A percentile compares a stretch with the other conserved stretches of the same genome.
Evolutionary conservation across 1,284 basidiomycete species (phyloP).

Genomic region (Boletus holoroseus): DNA sequence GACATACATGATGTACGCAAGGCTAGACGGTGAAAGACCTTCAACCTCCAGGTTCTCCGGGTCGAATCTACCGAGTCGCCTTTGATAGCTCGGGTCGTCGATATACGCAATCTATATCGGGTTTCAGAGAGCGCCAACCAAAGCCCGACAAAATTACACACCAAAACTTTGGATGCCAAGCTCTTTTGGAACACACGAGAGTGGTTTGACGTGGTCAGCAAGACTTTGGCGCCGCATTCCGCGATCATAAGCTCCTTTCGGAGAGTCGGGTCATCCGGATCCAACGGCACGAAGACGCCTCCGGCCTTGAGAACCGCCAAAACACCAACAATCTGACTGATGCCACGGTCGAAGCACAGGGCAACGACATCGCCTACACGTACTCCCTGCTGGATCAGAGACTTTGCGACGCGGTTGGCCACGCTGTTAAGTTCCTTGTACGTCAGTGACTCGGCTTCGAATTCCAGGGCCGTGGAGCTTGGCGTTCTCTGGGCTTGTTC

Average conservation of each 20-base stretch:
- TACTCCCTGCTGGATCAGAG: slow-evolving; percentile 25
- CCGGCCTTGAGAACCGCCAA: slow-evolving; percentile 34
- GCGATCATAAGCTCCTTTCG: slow-evolving; percentile 29
- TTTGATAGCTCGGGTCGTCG: slow-evolving; percentile 25
- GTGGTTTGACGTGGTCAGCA: slow-evolving; percentile 26
- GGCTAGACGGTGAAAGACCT: slow-evolving; percentile 22
- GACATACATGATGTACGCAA: slow-evolving; percentile 30
- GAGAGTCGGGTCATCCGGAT: slow-evolving; percentile 32
- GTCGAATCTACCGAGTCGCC: slow-evolving; percentile 15
- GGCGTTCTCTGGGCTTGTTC: slow-evolving; percentile 24
- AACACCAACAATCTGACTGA: slow-evolving; percentile 30
- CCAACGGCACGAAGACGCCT: slow-evolving; percentile 29
- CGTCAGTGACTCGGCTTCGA: slow-evolving; percentile 24
- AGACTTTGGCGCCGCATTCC: slow-evolving; percentile 28
- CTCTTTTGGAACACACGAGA: slow-evolving; percentile 23
- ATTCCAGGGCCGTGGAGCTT: slow-evolving; percentile 22
- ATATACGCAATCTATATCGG: slow-evolving; percentile 24
- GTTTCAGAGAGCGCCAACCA: slow-evolving; percentile 1
- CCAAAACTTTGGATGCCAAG: slow-evolving; percentile 23
- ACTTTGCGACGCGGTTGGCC: slow-evolving; percentile 28
- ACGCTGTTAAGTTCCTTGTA: slow-evolving; percentile 26
- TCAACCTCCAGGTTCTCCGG: slow-evolving; percentile 21
- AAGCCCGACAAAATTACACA: slow-evolving; percentile 1
- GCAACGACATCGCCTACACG: slow-evolving; percentile 26
- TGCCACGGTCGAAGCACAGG: slow-evolving; percentile 29